phyloP scores from a whole-genome alignment of 2,329 filamentous ascomycete species.

The Juglanconis sp. region DNA sequence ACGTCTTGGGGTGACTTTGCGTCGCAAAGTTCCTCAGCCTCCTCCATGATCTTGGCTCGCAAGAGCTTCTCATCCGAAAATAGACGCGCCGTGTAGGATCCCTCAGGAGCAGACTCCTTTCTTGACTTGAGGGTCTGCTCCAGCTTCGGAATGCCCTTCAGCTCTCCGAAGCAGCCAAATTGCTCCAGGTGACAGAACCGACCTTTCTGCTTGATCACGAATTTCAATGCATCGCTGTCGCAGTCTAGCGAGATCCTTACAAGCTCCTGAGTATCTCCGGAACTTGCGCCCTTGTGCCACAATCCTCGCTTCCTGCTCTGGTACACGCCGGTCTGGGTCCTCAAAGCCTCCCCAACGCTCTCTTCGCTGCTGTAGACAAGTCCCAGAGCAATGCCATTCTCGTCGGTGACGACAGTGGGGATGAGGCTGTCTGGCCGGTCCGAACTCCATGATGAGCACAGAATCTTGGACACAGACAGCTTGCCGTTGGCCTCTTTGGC shows the following conservation, averaged over 20 bases:
- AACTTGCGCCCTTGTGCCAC: slow-evolving; percentile 95
- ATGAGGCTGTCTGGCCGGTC: slow-evolving; percentile 82
- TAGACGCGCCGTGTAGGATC: slow-evolving; percentile 89
- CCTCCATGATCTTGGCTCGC: slow-evolving; percentile 96
- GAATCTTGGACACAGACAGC: slow-evolving; percentile 66
- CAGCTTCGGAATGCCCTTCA: slow-evolving; percentile 75
- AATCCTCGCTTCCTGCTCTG: slow-evolving; percentile 92
- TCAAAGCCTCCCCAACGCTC: slow-evolving; percentile 82
- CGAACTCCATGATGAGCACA: slow-evolving; percentile 72
- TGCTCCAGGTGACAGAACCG: slow-evolving; percentile 93
- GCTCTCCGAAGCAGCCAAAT: slow-evolving; percentile 85
- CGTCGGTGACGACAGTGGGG: slow-evolving; percentile 87
- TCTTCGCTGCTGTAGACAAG: slow-evolving; percentile 93
- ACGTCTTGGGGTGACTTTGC: slow-evolving; percentile 79
- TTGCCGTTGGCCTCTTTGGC: slow-evolving; percentile 58
- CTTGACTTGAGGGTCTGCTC: slow-evolving; percentile 83
- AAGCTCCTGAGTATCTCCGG: slow-evolving; percentile 88
- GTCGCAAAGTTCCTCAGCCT: slow-evolving; percentile 90
- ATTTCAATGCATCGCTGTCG: slow-evolving; percentile 87
- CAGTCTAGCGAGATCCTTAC: slow-evolving; percentile 84
- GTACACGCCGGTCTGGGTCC: slow-evolving; percentile 79
- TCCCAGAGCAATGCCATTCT: slow-evolving; percentile 78
- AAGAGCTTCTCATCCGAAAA: slow-evolving; percentile 90
- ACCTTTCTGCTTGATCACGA: slow-evolving; percentile 85
- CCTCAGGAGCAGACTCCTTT: slow-evolving; percentile 77